Evolutionary conservation across 2,329 filamentous ascomycete genomes (phyloP).

Genomic region (Hypocreales sp.): DNA sequence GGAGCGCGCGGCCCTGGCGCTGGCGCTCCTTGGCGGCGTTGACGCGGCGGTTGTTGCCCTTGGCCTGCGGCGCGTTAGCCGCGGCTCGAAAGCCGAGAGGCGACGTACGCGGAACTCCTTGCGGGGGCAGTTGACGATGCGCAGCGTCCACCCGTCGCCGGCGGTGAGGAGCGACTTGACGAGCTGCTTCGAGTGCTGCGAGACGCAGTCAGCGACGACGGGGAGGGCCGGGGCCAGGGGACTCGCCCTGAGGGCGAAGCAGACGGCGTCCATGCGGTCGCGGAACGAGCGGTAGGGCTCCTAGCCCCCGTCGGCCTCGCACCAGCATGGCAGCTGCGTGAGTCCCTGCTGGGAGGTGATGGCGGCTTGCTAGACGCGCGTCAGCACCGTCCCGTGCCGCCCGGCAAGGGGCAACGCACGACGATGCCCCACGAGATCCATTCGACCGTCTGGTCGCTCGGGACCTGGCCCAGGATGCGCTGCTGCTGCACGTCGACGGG

Average conservation of each 20-base stretch:
- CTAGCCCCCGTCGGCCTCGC: slow-evolving; percentile 12
- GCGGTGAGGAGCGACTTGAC: slow-evolving; percentile 12
- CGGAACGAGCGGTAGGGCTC: slow-evolving; percentile 11
- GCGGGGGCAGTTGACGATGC: slow-evolving; percentile 11
- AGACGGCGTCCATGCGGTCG: slow-evolving; percentile 11
- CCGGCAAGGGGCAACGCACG: slow-evolving; percentile 3
- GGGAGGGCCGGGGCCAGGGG: no score
- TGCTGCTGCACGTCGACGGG: slow-evolving; percentile 7
- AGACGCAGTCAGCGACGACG: background rate
- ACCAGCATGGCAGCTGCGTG: slow-evolving; percentile 10
- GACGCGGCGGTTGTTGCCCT: slow-evolving; percentile 2
- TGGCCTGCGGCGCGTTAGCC: slow-evolving; percentile 1
- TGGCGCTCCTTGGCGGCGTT: slow-evolving; percentile 2
- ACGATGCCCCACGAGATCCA: slow-evolving; percentile 10
- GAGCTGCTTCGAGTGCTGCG: slow-evolving; percentile 10
- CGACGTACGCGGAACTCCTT: slow-evolving; percentile 9
- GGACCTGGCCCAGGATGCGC: slow-evolving; percentile 7
- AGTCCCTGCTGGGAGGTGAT: slow-evolving; percentile 12
- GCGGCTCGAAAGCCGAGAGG: background rate
- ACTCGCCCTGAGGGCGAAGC: slow-evolving; percentile 8
- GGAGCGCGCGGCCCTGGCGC: no score
- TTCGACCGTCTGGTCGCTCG: slow-evolving; percentile 9
- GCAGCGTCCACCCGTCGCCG: slow-evolving; percentile 9
- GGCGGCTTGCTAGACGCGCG: slow-evolving; percentile 5
- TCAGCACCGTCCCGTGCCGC: no score